Conservation (phyloP, 331 rosid species). For the Pyracantha coccinea region DNA sequence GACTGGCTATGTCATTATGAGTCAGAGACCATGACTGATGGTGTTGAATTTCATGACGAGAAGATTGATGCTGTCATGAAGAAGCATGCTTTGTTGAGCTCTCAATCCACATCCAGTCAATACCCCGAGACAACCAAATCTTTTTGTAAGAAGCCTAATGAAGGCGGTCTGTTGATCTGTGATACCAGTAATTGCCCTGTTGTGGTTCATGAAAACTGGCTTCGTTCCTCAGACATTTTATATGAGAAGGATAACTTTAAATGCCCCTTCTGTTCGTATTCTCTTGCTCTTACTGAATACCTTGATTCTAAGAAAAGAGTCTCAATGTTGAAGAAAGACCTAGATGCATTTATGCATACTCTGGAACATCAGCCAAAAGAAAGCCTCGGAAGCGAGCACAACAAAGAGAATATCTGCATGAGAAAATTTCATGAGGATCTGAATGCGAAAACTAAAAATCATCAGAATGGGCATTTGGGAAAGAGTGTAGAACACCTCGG, state of each 20-base stretch:
- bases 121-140: slow-evolving; percentile 24
- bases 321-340: slow-evolving; percentile 43
- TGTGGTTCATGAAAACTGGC: slow-evolving; percentile 55
- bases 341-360: slow-evolving; percentile 31
- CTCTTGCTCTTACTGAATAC: slow-evolving; percentile 46
- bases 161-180: slow-evolving; percentile 58
- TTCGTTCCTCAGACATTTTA: slow-evolving; percentile 29
- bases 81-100: slow-evolving; percentile 34
- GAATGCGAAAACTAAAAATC: slow-evolving; percentile 7
- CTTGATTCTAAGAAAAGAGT: slow-evolving; percentile 49
- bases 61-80: slow-evolving; percentile 27
- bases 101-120: slow-evolving; percentile 21
- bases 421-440: slow-evolving; percentile 17
- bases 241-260: slow-evolving; percentile 33
- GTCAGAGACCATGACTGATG: slow-evolving; percentile 25
- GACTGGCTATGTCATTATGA: slow-evolving; percentile 15
- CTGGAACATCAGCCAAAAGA: slow-evolving; percentile 14
- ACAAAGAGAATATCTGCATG: slow-evolving; percentile 14
- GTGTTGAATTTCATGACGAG: slow-evolving; percentile 28
- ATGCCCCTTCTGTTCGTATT: slow-evolving; percentile 74
- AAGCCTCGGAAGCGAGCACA: slow-evolving; percentile 7
- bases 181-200: slow-evolving; percentile 43
- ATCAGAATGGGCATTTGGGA: slow-evolving; percentile 14
- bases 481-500: slow-evolving; percentile 18
- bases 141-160: slow-evolving; percentile 48